Evolutionary conservation across 768 basidiomycete genomes (phyloP).

Genomic region (Leccinum imitatum): DNA sequence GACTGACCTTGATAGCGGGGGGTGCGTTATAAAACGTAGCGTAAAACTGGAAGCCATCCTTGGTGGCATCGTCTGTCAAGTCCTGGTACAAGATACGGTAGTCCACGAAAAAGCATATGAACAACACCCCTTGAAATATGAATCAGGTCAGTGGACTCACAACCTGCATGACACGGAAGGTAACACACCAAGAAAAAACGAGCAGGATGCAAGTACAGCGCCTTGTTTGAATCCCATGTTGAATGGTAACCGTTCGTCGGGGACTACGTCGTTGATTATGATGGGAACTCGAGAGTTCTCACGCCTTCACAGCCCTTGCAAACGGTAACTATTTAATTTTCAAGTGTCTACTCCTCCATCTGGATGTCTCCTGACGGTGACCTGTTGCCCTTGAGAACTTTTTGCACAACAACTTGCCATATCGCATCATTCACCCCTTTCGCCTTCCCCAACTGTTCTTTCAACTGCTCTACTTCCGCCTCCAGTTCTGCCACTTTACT

Average conservation of each 20-base stretch:
- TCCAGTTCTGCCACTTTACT: constrained; percentile 68
- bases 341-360: constrained; percentile 15
- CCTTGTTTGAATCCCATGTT: constrained; percentile 88
- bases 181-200: constrained; percentile 84
- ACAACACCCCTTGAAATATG: constrained; percentile 58
- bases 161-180: constrained; percentile 19
- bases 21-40: constrained; percentile 91
- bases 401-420: constrained; percentile 86
- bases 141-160: constrained; percentile 2
- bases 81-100: constrained; percentile 76
- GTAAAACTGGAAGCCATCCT: constrained; percentile 88
- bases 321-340: not conserved
- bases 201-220: constrained; percentile 81
- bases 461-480: constrained; percentile 63
- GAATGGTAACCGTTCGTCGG: not conserved
- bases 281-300: constrained; percentile 8
- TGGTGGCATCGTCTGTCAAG: constrained; percentile 59
- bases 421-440: constrained; percentile 92
- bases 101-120: constrained; percentile 87
- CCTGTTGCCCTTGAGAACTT: constrained; percentile 38
- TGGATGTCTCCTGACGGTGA: not conserved
- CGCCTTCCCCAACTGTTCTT: constrained; percentile 74
- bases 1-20: constrained; percentile 83
- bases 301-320: constrained; percentile 25
- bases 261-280: not conserved